These are phyloP conservation scores for Colletotrichum tanaceti DNA, from an alignment of 2,329 filamentous ascomycete species.

Conservation along the genomic window DNA sequence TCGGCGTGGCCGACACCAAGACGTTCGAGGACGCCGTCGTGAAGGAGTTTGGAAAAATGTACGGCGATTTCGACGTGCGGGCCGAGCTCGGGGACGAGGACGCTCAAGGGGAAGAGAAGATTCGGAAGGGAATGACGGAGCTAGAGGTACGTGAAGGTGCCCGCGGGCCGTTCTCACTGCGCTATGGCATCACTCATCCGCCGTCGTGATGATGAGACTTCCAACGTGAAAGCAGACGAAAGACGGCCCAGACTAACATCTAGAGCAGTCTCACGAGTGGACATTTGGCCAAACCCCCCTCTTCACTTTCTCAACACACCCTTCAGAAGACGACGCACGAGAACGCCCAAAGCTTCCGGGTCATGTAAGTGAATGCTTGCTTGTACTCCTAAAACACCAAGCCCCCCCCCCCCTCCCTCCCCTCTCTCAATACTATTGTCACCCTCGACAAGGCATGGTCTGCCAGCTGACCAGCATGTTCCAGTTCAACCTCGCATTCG, in stretches of 20 bases:
- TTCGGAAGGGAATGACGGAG: slow-evolving; percentile 72
- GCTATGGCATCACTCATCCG: not conserved
- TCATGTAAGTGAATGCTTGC: slow-evolving; percentile 51
- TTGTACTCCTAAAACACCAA: not conserved
- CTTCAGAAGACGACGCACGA: slow-evolving; percentile 69
- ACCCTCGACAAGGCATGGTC: not conserved
- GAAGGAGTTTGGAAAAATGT: slow-evolving; percentile 75
- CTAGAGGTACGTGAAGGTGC: slow-evolving; percentile 62
- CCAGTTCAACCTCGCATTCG: slow-evolving; percentile 49
- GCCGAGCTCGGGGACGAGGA: slow-evolving; percentile 61
- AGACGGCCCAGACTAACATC: not conserved
- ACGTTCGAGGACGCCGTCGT: slow-evolving; percentile 67
- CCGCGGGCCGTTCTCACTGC: slow-evolving; percentile 42
- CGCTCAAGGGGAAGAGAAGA: slow-evolving; percentile 58
- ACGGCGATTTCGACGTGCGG: slow-evolving; percentile 59
- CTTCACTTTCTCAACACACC: slow-evolving; percentile 76
- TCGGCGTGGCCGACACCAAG: slow-evolving; percentile 62
- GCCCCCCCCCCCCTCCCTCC: not conserved
- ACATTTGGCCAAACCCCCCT: slow-evolving; percentile 87
- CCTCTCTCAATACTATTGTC: too few relatives aligned
- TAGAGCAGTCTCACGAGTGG: slow-evolving; percentile 73
- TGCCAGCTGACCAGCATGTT: not conserved
- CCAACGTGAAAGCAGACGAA: not conserved
- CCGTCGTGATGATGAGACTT: too few relatives aligned
- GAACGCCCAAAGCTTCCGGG: slow-evolving; percentile 63